These are phyloP conservation scores for Fraxinus excelsior DNA, from an alignment of 257 asterid species.

Conservation along the genomic window DNA sequence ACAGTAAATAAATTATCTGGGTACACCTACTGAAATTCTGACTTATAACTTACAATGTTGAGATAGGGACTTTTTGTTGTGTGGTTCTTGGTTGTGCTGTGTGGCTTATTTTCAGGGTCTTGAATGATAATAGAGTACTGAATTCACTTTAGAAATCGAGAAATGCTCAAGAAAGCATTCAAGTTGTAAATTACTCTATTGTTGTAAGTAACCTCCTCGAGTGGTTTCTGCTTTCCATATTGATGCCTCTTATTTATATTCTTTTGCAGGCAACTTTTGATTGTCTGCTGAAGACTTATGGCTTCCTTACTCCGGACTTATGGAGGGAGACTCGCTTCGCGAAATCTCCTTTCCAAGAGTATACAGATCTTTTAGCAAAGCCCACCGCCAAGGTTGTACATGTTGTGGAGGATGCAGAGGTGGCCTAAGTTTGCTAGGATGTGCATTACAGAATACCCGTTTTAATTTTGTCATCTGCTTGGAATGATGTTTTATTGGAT, in stretches of 20 bases:
- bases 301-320: constrained; percentile 67
- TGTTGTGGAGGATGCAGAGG: constrained; percentile 43
- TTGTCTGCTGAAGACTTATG: constrained; percentile 63
- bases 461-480: background rate
- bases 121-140: no score
- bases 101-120: no score
- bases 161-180: no score
- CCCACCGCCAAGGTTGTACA: constrained; percentile 50
- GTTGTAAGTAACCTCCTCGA: no score
- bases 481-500: background rate
- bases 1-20: no score
- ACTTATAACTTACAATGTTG: no score
- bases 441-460: background rate
- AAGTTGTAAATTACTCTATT: no score
- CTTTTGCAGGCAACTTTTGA: constrained; percentile 64
- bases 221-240: no score
- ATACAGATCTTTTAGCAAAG: constrained; percentile 59
- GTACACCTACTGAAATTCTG: no score
- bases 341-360: constrained; percentile 68
- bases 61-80: no score
- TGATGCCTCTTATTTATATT: background rate
- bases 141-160: no score
- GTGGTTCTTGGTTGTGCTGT: no score
- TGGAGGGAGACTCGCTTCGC: constrained; percentile 72
- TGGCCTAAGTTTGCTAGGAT: constrained; percentile 26